phyloP scores from a whole-genome alignment of 129 eudicot species.

The Ambrosia artemisiifolia region DNA sequence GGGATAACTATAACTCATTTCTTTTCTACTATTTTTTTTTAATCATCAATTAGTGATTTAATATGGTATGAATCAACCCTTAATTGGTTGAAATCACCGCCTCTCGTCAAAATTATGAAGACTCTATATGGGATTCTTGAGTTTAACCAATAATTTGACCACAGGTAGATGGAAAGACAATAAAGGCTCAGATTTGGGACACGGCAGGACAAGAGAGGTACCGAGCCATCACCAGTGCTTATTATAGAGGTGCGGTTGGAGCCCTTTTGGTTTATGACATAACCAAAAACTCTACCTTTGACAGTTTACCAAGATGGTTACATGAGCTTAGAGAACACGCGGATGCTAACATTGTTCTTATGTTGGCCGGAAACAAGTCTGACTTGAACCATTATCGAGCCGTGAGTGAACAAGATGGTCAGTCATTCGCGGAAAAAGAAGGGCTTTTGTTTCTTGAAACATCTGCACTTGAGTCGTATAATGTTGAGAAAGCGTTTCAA shows the following conservation, averaged over 20 bases:
- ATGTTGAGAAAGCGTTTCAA: constrained; percentile 57
- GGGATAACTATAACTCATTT: not conserved
- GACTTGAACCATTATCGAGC: constrained; percentile 60
- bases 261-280: constrained; percentile 67
- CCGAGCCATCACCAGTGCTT: constrained; percentile 70
- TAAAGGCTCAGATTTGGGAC: constrained; percentile 81
- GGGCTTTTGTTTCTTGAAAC: constrained; percentile 69
- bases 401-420: constrained; percentile 58
- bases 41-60: not conserved
- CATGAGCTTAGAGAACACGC: constrained; percentile 71
- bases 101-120: not conserved
- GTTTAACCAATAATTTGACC: not conserved
- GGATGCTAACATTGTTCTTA: constrained; percentile 61
- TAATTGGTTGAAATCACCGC: not conserved
- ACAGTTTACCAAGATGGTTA: constrained; percentile 61
- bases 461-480: constrained; percentile 60
- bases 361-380: constrained; percentile 73
- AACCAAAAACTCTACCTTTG: constrained; percentile 57
- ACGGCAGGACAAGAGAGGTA: constrained; percentile 78
- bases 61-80: not conserved
- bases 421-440: constrained; percentile 59
- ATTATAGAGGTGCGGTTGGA: constrained; percentile 72
- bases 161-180: constrained; percentile 67
- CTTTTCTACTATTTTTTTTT: too few relatives aligned
- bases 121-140: not conserved